Base-by-base conservation (phyloP, 1,284 basidiomycete genomes). In the Mycosarcoma maydis region DNA sequence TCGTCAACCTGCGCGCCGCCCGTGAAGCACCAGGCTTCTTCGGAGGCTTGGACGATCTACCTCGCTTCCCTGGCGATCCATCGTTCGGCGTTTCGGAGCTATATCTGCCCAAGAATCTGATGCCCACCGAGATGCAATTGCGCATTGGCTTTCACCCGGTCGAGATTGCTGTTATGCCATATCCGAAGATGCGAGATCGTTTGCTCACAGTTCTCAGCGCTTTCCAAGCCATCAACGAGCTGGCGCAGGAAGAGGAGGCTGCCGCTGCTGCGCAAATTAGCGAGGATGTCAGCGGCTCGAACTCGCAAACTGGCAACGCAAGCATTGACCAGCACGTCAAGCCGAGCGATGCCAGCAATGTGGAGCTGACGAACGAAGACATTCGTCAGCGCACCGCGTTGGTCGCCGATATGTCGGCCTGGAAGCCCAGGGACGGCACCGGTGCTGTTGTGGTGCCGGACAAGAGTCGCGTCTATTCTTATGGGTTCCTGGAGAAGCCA, bases 71-170 rank as follows among this genome's bases (percentile, higher is more conserved):
- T 9, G 67, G 67, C 1, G 57, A 66, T 16, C 50, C 65, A 4
- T 44, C 58, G 3, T 48, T 55, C 11, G 46, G 51, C 9, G 37
- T 36, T 4, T 43, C 49, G 8, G 62, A 71, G 13, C 40, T 61
- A 14, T 57, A 58, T n/a, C 43, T 71, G 32, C 68, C 68, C 10
- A 56, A 50, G 41, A 71, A 71, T 24, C 33, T 71, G 34, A 71
- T 71, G 68, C 68, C 68, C 26, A 71, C 68, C 17, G 68, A 71
- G 43, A 51, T 50, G 52, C 68, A 71, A 55, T 43, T 71, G 45
- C 57, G 68, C 30, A 52, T 71, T 11, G 68, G 68, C 17, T 71
- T 71, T 32, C 68, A 71, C 34, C 68, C 68, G 8, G 37, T 71
- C 36, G 68, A 71, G 45, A 58, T 71, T 11, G 68, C 68, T 9